Evolutionary conservation across 495 filamentous ascomycete genomes (phyloP).

Genomic region (Penicillium herquei): DNA sequence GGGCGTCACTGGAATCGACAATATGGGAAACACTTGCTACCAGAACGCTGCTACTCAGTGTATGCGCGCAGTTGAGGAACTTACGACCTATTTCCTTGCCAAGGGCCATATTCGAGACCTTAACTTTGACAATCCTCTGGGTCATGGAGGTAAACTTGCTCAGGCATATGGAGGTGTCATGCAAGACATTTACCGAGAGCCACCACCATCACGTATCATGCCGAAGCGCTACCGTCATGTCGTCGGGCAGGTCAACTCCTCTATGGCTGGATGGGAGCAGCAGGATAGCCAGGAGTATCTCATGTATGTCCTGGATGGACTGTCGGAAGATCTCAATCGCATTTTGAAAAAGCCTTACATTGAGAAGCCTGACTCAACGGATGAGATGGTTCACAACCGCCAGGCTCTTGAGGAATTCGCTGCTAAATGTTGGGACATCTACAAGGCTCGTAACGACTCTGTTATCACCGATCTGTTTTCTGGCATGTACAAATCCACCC

Average conservation of each 20-base stretch:
- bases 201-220: slow-evolving; percentile 58
- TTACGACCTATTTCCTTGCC: slow-evolving; percentile 81
- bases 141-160: slow-evolving; percentile 79
- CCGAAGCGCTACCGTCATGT: slow-evolving; percentile 77
- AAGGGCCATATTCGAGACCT: slow-evolving; percentile 72
- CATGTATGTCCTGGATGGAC: slow-evolving; percentile 90
- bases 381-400: slow-evolving; percentile 87
- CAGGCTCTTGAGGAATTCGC: slow-evolving; percentile 78
- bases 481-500: slow-evolving; percentile 96
- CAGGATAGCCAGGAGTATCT: slow-evolving; percentile 98
- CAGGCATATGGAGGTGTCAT: slow-evolving; percentile 74
- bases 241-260: slow-evolving; percentile 74
- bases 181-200: slow-evolving; percentile 63
- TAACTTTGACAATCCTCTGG: slow-evolving; percentile 79
- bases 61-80: slow-evolving; percentile 83
- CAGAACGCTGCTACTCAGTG: slow-evolving; percentile 98
- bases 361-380: slow-evolving; percentile 95
- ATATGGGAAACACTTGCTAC: slow-evolving; percentile 96
- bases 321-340: slow-evolving; percentile 93
- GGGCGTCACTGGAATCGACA: slow-evolving; percentile 67
- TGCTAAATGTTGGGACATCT: slow-evolving; percentile 83
- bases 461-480: slow-evolving; percentile 93
- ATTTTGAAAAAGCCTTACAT: slow-evolving; percentile 96
- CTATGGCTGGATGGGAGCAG: slow-evolving; percentile 92
- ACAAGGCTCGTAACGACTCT: slow-evolving; percentile 90